phyloP scores from a whole-genome alignment of 2,329 filamentous ascomycete species.

The Ceratocystis smalleyi region DNA sequence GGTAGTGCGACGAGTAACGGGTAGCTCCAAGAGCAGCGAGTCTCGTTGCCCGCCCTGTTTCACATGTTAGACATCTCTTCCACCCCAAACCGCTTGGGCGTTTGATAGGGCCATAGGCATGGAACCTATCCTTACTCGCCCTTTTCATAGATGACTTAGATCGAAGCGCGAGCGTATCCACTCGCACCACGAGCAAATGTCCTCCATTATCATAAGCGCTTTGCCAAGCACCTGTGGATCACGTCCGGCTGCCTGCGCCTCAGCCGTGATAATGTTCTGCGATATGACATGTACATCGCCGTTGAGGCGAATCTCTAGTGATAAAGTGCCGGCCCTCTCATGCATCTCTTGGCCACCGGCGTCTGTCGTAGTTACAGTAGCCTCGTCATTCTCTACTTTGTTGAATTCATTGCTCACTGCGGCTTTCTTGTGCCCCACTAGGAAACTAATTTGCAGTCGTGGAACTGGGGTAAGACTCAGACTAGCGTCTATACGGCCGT shows the following conservation, averaged over 20 bases:
- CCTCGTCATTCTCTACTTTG: no score
- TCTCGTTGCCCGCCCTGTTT: no score
- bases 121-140: background rate
- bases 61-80: no score
- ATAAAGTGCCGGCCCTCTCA: slow-evolving; percentile 27
- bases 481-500: slow-evolving; percentile 32
- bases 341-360: background rate
- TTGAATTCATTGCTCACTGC: background rate
- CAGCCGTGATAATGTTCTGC: slow-evolving; percentile 35
- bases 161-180: slow-evolving; percentile 32
- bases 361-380: no score
- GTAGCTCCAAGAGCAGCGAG: no score
- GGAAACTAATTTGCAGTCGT: slow-evolving; percentile 38
- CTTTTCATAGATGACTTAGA: slow-evolving; percentile 5
- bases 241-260: slow-evolving; percentile 13
- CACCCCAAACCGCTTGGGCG: no score
- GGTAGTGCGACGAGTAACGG: no score
- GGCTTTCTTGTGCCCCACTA: slow-evolving; percentile 22
- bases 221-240: slow-evolving; percentile 28
- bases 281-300: slow-evolving; percentile 42
- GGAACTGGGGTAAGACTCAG: slow-evolving; percentile 36
- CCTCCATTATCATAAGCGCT: slow-evolving; percentile 35
- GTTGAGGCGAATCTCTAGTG: slow-evolving; percentile 43
- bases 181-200: slow-evolving; percentile 38
- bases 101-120: no score